Percentiles rank a stretch among this genome's conserved stretches.
phyloP scores from a whole-genome alignment of 192 early-diverging fungal species.

The Cetraspora pellucida region DNA sequence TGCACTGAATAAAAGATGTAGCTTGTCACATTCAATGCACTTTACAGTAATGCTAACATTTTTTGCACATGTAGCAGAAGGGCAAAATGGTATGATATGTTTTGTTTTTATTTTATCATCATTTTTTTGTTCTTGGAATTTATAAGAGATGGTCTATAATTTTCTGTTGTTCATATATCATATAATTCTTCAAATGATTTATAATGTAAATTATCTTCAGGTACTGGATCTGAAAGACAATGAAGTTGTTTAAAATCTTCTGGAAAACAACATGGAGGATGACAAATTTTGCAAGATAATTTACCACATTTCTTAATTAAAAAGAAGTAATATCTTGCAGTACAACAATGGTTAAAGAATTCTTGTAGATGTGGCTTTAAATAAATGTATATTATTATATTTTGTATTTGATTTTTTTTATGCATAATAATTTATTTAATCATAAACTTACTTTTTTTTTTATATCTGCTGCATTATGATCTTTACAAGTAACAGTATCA shows the following conservation, averaged over 20 bases:
- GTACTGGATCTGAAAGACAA: slow-evolving; percentile 10
- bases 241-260: neutral
- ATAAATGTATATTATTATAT: slow-evolving; percentile 3
- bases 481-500: neutral
- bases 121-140: neutral
- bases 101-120: neutral
- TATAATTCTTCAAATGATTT: neutral
- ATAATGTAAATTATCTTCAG: neutral
- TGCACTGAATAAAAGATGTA: neutral
- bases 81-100: neutral
- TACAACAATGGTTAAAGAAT: slow-evolving; percentile 3
- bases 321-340: neutral
- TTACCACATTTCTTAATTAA: neutral
- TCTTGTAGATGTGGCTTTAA: neutral
- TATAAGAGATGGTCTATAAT: slow-evolving; percentile 2
- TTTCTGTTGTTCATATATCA: neutral
- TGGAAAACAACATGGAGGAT: neutral
- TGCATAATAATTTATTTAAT: no score
- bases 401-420: neutral
- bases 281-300: neutral
- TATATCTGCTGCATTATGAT: neutral
- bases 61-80: neutral
- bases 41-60: neutral
- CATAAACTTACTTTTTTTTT: neutral
- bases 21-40: neutral